Percentiles rank a stretch among this genome's conserved stretches.
Evolutionary conservation across 306 rosid genomes (phyloP).

Genomic region (Lathyrus oleraceus): DNA sequence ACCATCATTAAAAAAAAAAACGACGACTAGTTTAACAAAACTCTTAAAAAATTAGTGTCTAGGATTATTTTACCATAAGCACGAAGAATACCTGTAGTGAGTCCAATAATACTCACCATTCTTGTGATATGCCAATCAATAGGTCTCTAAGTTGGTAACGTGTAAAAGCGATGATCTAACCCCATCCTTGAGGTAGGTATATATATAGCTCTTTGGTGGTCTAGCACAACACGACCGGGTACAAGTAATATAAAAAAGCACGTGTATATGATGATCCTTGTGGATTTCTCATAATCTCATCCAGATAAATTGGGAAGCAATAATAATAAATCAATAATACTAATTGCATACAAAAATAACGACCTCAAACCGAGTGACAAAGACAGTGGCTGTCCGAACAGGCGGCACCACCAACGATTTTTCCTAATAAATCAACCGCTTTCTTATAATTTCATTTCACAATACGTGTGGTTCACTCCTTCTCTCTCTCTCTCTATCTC

Average conservation of each 20-base stretch:
- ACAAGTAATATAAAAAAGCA: neutral
- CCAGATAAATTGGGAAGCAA: neutral
- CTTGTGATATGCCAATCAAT: too few species aligned
- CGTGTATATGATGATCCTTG: neutral
- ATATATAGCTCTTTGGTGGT: too few species aligned
- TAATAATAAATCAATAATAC: neutral
- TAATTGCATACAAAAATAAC: neutral
- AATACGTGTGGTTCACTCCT: slow-evolving; percentile 36
- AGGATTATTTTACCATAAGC: too few species aligned
- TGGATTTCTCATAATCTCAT: neutral
- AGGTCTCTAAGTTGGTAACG: too few species aligned
- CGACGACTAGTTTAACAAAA: too few species aligned
- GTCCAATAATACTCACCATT: too few species aligned
- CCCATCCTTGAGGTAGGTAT: too few species aligned
- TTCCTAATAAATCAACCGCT: neutral
- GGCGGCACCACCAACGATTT: neutral
- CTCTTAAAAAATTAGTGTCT: too few species aligned
- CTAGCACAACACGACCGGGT: too few species aligned
- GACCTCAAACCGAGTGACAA: neutral
- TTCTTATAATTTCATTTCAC: neutral
- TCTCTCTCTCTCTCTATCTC: neutral
- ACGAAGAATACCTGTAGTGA: too few species aligned
- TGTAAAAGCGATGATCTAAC: too few species aligned
- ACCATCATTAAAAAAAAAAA: too few species aligned
- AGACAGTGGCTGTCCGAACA: slow-evolving; percentile 9